Evolutionary conservation across 106 monocot genomes (phyloP), one percentile per base, ranked within the genome.

Genomic region (Narthecium ossifragum): DNA sequence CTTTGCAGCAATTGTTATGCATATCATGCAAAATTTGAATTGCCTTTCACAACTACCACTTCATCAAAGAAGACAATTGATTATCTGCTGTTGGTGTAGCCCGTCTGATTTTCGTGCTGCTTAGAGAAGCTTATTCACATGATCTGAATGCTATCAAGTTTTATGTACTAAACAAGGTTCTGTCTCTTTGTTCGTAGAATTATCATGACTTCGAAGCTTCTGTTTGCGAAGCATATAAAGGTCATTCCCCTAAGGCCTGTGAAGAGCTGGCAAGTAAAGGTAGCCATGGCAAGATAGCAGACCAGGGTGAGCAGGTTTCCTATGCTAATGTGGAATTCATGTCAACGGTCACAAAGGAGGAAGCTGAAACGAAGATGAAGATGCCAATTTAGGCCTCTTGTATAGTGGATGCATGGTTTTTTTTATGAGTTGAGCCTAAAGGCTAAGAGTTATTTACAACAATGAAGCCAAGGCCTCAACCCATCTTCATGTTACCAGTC

Each of bases 201-300:
- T 86, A 81, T 49, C 66, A 75, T 39, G 46, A 81, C 29, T 81
- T 86, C 52, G 75, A 81, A 72, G 22, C 63, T 52, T 73, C 60
- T 36, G 40, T 86, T 55, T 86, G 86, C 67, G 68, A 82, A 46
- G 81, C 81, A 20, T 86, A 86, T 32, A 52, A 64, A 34, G 78
- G 81, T 1, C 36, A 71, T 1, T 72, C 45, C 17, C 81, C 86
- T 26, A 65, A 78, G 46, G 60, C 73, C 13, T 86, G 86, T 39
- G 34, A 61, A 28, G 38, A 46, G 21, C 39, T 55, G 26, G 24
- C 71, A 7, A 34, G 52, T 11, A n/a, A n/a, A n/a, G n/a, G 51
- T 15, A 40, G 29, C 12, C 30, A 34, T 20, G 12, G 26, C 8
- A 62, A 64, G 48, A 66, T 61, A 52, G 62, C 63, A 21, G 46